Base-by-base conservation (phyloP, 805 yeast species). In the Ogataea allantospora region DNA sequence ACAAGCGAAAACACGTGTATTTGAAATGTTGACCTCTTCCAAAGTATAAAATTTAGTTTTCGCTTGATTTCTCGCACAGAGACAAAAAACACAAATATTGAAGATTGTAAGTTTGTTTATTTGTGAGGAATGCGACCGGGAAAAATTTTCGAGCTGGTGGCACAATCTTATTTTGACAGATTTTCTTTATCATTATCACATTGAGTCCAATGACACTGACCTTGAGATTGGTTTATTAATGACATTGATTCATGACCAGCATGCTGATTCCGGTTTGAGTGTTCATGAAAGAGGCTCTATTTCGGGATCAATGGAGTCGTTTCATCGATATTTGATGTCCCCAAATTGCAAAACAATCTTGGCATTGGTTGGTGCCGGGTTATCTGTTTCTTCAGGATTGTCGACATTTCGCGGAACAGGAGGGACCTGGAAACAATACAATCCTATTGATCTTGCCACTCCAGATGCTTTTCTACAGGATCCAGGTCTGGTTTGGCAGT, bases 401-500 rank as follows among this genome's bases (percentile, higher is more conserved):
- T 77, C 85, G 4, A 81, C 91, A 0, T 83, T 80, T 54, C 65
- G 88, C 34, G 87, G 87, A 7, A 60, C 80, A 0, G 79, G 80
- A 34, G 91, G 93, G 0, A 63, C 81, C 19, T 88, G 96, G 95
- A 70, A 77, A 43, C 77, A 77, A 44, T 83, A 77, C 62, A 82
- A 82, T 35, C 78, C 88, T 50, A 80, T 85, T 30, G 96, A 88
- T 53, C 66, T 88, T 29, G 95, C 95, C 6, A 88, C 96, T 0
- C 95, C 95, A 0, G 96, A 88, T 54, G 96, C 95, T 5, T 88
- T 88, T 57, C 75, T 79, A 42, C 67, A 68, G 13, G 89, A 88
- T 55, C 95, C 96, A 0, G 85, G 86, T 0, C 66, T 87, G 7
- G 96, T 88, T 6, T 88, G 96, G 96, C 91, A 85, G 55, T 88